These are phyloP conservation scores for Lactarius pseudohatsudake DNA, from an alignment of 768 basidiomycete genomes.

Conservation along the genomic window DNA sequence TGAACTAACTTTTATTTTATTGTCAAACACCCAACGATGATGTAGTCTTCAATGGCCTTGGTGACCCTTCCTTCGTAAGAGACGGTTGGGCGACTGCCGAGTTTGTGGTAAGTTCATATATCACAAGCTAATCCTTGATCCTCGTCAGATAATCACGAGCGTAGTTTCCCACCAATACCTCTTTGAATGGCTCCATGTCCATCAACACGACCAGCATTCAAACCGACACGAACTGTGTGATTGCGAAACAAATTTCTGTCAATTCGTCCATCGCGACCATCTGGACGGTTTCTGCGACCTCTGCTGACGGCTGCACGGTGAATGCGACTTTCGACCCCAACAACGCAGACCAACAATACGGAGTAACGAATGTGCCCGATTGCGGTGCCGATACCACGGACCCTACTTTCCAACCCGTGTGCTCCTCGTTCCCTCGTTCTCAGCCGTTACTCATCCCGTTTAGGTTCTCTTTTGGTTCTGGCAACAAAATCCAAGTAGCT, in stretches of 20 bases:
- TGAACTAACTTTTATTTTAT: slow-evolving; percentile 12
- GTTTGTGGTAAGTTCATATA: slow-evolving; percentile 44
- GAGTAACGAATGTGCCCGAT: slow-evolving; percentile 43
- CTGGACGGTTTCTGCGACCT: slow-evolving; percentile 46
- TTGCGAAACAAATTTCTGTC: slow-evolving; percentile 34
- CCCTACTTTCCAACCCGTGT: slow-evolving; percentile 44
- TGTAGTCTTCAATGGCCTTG: slow-evolving; percentile 45
- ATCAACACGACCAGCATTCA: slow-evolving; percentile 52
- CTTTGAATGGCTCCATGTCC: slow-evolving; percentile 52
- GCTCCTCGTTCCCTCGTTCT: not conserved
- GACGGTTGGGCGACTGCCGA: slow-evolving; percentile 53
- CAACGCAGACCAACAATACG: slow-evolving; percentile 48
- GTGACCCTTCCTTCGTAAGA: slow-evolving; percentile 58
- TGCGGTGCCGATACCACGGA: slow-evolving; percentile 35
- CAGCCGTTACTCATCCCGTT: not conserved
- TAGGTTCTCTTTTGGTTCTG: slow-evolving; percentile 68
- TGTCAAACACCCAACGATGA: slow-evolving; percentile 38
- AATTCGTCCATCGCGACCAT: slow-evolving; percentile 33
- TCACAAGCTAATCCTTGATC: not conserved
- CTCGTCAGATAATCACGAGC: not conserved
- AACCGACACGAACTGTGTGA: slow-evolving; percentile 49
- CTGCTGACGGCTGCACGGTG: slow-evolving; percentile 46
- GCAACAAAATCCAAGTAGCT: slow-evolving; percentile 35
- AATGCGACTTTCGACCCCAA: slow-evolving; percentile 41
- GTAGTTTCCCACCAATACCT: slow-evolving; percentile 43